Conservation (phyloP, 2,329 filamentous ascomycete genomes). For the Geosmithia flava region DNA sequence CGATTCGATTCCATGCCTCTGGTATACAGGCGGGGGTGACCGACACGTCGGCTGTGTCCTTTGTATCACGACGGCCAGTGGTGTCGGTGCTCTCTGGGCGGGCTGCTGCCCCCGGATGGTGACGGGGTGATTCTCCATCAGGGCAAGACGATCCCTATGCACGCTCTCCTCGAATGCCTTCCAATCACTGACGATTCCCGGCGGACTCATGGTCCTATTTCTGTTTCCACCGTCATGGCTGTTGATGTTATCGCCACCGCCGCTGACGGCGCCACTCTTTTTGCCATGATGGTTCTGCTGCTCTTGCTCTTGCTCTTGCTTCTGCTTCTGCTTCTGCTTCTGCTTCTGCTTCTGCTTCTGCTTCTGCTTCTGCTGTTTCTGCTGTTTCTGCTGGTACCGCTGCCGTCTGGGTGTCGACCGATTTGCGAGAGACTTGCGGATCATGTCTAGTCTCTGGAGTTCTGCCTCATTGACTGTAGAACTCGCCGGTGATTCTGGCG, state of each 20-base stretch:
- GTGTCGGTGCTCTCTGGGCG: background rate
- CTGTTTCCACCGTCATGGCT: too few relatives aligned
- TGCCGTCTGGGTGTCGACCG: conserved; percentile 4
- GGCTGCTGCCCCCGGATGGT: background rate
- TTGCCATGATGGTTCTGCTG: background rate
- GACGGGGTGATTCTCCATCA: conserved; percentile 15
- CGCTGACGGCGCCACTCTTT: conserved; percentile 5
- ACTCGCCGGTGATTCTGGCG: too few relatives aligned
- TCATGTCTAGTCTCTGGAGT: conserved; percentile 23
- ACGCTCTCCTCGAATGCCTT: conserved; percentile 25
- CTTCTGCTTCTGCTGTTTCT: too few relatives aligned
- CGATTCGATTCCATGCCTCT: background rate
- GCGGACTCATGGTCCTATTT: conserved; percentile 5
- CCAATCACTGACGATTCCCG: conserved; percentile 15
- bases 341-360: too few relatives aligned
- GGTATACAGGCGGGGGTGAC: background rate
- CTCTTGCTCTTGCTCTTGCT: too few relatives aligned
- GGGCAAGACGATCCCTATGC: conserved; percentile 13
- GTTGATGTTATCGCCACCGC: too few relatives aligned
- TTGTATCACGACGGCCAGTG: background rate
- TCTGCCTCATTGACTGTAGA: conserved; percentile 13
- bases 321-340: too few relatives aligned
- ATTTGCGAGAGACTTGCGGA: conserved; percentile 28
- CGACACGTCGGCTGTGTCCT: background rate
- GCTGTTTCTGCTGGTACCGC: too few relatives aligned